Evolutionary conservation across 192 early-diverging fungal genomes (phyloP).

Genomic region (Coemansia sp.): DNA sequence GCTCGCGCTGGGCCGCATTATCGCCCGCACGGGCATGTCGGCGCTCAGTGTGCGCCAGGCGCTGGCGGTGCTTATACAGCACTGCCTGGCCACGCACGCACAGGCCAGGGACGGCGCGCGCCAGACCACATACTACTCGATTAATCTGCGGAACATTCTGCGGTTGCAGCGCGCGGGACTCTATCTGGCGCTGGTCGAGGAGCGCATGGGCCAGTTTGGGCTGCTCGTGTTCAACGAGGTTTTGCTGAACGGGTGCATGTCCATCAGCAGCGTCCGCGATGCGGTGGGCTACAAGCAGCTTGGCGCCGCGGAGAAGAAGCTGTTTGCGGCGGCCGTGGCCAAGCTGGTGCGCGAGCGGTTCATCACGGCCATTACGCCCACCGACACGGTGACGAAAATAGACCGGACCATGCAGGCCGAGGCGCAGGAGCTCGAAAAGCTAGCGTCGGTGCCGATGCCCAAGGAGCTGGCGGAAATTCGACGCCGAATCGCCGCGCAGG

Average conservation of each 20-base stretch:
- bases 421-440: constrained; percentile 54
- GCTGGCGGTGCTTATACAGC: constrained; percentile 83
- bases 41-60: constrained; percentile 61
- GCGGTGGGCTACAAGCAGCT: constrained; percentile 16
- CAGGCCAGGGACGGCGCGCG: constrained; percentile 57
- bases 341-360: constrained; percentile 61
- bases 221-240: constrained; percentile 48
- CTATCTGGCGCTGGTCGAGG: constrained; percentile 53
- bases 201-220: constrained; percentile 60
- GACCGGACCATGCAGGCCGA: constrained; percentile 65
- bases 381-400: constrained; percentile 57
- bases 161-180: constrained; percentile 57
- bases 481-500: constrained; percentile 41
- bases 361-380: constrained; percentile 55
- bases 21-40: constrained; percentile 50
- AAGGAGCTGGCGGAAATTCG: constrained; percentile 59
- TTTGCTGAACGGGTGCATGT: constrained; percentile 43
- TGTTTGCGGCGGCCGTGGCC: constrained; percentile 22
- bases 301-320: constrained; percentile 12
- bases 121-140: constrained; percentile 66
- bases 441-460: constrained; percentile 56
- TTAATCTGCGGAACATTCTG: constrained; percentile 55
- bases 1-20: constrained; percentile 54
- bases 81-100: constrained; percentile 70
- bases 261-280: constrained; percentile 24